Evolutionary conservation across 306 rosid species (phyloP).

Genomic region (Hippophae tibetana): DNA sequence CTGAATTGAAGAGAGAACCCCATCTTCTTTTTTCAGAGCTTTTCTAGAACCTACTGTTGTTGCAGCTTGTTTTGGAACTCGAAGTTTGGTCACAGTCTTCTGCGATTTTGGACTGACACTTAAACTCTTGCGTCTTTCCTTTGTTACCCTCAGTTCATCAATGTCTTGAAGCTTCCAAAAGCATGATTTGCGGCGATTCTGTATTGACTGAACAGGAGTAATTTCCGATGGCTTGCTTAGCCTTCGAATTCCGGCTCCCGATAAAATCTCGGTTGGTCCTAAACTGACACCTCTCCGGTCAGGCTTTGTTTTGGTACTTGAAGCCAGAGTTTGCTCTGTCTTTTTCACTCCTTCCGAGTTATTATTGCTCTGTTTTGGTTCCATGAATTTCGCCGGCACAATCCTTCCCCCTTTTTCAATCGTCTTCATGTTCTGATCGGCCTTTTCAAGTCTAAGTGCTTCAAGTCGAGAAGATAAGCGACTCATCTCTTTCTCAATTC

Average conservation of each 20-base stretch:
- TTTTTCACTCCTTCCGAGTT: conserved; percentile 23
- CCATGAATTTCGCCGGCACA: conserved; percentile 49
- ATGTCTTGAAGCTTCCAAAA: conserved; percentile 57
- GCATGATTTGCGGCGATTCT: conserved; percentile 77
- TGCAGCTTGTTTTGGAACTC: conserved; percentile 32
- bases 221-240: conserved; percentile 34
- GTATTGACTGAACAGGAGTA: conserved; percentile 41
- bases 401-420: conserved; percentile 36
- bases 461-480: conserved; percentile 35
- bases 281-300: conserved; percentile 59
- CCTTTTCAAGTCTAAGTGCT: conserved; percentile 40
- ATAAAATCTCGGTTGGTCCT: conserved; percentile 62
- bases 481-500: conserved; percentile 41
- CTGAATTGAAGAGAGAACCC: conserved; percentile 34
- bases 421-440: conserved; percentile 21
- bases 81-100: conserved; percentile 33
- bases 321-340: conserved; percentile 24
- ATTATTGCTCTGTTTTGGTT: conserved; percentile 31
- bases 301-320: conserved; percentile 26
- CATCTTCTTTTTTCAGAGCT: conserved; percentile 42
- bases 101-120: conserved; percentile 47
- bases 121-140: conserved; percentile 38
- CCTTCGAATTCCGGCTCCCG: conserved; percentile 27
- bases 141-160: conserved; percentile 34
- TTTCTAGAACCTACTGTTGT: conserved; percentile 37